A percentile compares a stretch with the other conserved stretches of the same genome.
Evolutionary conservation across 2,329 filamentous ascomycete species (phyloP).

Genomic region (Pseudophaeomoniella oleicola): DNA sequence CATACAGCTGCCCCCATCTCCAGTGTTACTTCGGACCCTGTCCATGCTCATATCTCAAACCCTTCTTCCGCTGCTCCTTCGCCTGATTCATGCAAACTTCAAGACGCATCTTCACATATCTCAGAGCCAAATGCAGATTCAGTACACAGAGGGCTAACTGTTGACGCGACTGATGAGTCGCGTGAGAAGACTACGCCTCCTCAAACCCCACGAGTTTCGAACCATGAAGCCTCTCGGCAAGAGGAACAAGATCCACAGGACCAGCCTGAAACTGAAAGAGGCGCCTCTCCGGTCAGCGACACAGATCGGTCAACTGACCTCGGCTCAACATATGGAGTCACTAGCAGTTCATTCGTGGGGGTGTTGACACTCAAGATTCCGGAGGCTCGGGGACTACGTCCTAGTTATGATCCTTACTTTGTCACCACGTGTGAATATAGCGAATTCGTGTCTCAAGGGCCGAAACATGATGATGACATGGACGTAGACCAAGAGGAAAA

Average conservation of each 20-base stretch:
- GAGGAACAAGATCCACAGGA: constrained; percentile 10
- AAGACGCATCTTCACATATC: constrained; percentile 13
- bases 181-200: constrained; percentile 78
- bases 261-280: background rate
- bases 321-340: background rate
- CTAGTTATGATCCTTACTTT: constrained; percentile 80
- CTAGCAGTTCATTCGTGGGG: constrained; percentile 23
- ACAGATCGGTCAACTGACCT: constrained; percentile 3
- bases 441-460: constrained; percentile 84
- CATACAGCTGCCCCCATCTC: constrained; percentile 43
- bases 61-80: constrained; percentile 41
- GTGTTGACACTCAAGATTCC: constrained; percentile 81
- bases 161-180: constrained; percentile 45
- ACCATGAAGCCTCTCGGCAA: constrained; percentile 37
- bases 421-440: constrained; percentile 95
- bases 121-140: constrained; percentile 14
- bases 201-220: constrained; percentile 78
- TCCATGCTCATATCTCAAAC: constrained; percentile 55
- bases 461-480: constrained; percentile 43
- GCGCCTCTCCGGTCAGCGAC: constrained; percentile 1
- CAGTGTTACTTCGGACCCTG: constrained; percentile 48
- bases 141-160: constrained; percentile 59
- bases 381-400: constrained; percentile 68
- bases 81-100: constrained; percentile 33
- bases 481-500: constrained; percentile 47